phyloP scores from a whole-genome alignment of 2,329 filamentous ascomycete species.

The Ceratocystis lukuohia region DNA sequence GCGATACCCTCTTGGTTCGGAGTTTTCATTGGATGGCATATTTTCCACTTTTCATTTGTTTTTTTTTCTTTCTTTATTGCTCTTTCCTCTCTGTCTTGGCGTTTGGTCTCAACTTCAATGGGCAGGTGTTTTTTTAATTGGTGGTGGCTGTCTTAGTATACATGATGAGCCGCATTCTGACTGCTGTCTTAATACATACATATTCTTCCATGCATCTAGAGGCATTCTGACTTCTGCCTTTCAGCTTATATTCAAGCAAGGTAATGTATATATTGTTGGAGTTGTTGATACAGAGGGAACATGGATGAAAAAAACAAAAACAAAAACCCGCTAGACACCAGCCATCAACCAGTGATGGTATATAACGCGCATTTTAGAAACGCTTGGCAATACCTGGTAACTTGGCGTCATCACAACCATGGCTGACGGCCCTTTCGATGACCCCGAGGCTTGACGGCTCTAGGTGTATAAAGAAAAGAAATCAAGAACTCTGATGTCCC shows the following conservation, averaged over 20 bases:
- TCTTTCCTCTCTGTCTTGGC: neutral
- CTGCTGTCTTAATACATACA: neutral
- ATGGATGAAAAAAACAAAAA: neutral
- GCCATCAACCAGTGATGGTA: neutral
- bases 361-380: neutral
- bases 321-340: neutral
- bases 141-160: neutral
- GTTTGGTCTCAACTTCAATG: neutral
- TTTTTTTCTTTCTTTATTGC: neutral
- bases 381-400: neutral
- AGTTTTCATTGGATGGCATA: neutral
- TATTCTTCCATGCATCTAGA: neutral
- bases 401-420: neutral
- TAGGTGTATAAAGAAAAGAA: neutral
- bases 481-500: neutral
- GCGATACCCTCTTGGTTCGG: slow-evolving; percentile 12
- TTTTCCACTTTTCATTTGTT: neutral
- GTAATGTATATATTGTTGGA: neutral
- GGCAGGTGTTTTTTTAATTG: slow-evolving; percentile 11
- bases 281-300: neutral
- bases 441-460: neutral
- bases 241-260: neutral
- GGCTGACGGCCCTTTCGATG: neutral
- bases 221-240: too few relatives aligned
- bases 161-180: neutral